phyloP scores from a whole-genome alignment of 306 rosid species.

The Inga oerstediana region DNA sequence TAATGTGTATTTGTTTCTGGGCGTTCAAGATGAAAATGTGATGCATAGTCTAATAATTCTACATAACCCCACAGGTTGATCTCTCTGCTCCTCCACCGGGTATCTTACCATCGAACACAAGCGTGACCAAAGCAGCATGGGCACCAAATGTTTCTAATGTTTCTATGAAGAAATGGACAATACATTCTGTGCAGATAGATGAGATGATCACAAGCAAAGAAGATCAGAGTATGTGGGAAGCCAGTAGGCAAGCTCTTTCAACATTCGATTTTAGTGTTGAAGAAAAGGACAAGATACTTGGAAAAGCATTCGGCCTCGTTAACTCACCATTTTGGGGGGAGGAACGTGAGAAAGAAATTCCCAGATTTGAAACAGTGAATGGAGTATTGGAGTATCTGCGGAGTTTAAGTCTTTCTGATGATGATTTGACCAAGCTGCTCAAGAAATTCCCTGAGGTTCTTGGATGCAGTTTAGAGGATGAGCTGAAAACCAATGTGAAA shows the following conservation, averaged over 20 bases:
- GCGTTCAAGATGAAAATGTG: conserved; percentile 13
- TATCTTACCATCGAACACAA: conserved; percentile 29
- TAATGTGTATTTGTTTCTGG: not conserved
- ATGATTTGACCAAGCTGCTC: conserved; percentile 77
- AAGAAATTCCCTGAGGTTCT: conserved; percentile 93
- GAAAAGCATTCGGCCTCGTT: conserved; percentile 84
- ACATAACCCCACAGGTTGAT: conserved; percentile 46
- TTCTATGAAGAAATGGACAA: conserved; percentile 53
- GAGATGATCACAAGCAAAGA: conserved; percentile 50
- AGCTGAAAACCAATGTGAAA: conserved; percentile 67
- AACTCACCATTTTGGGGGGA: conserved; percentile 98
- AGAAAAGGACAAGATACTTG: conserved; percentile 85
- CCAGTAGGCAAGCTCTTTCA: conserved; percentile 59
- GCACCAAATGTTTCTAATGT: conserved; percentile 34
- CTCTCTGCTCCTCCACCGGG: conserved; percentile 40
- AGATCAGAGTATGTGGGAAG: conserved; percentile 71
- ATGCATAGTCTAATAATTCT: conserved; percentile 14
- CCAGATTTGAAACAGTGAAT: conserved; percentile 54
- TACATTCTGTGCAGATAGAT: conserved; percentile 58
- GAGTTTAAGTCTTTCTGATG: conserved; percentile 74
- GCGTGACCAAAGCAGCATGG: conserved; percentile 37
- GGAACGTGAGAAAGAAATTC: conserved; percentile 63
- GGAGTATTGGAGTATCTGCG: conserved; percentile 66
- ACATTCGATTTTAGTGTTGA: conserved; percentile 60
- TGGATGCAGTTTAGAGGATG: conserved; percentile 79